Evolutionary conservation across 345 rosid genomes (phyloP).

Genomic region (Ricinus communis): DNA sequence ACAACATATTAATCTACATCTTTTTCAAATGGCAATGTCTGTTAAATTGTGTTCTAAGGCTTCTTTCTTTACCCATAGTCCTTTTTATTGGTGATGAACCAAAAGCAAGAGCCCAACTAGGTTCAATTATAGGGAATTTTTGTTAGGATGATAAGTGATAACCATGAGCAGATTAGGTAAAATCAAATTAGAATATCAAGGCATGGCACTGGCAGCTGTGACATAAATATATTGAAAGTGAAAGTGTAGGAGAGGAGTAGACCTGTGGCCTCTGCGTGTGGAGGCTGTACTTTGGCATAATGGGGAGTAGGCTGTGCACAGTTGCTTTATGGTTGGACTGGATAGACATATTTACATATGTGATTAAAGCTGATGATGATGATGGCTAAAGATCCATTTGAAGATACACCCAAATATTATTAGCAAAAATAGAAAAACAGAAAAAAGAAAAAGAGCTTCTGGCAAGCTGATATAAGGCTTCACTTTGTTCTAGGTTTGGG

Average conservation of each 20-base stretch:
- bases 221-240: slow-evolving; percentile 11
- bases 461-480: neutral
- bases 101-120: neutral
- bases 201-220: slow-evolving; percentile 5
- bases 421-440: neutral
- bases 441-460: too few relatives aligned
- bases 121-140: too few relatives aligned
- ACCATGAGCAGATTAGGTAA: too few relatives aligned
- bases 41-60: too few relatives aligned
- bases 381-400: neutral
- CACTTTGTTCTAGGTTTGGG: neutral
- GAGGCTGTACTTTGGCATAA: neutral
- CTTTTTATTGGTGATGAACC: too few relatives aligned
- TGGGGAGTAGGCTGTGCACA: neutral
- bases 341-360: neutral
- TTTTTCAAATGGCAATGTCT: too few relatives aligned
- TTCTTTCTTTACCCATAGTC: too few relatives aligned
- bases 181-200: too few relatives aligned
- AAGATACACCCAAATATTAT: too few relatives aligned
- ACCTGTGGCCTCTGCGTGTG: neutral
- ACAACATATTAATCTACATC: too few relatives aligned
- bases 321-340: neutral
- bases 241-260: neutral
- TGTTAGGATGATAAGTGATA: too few relatives aligned
- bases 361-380: slow-evolving; percentile 15